Base-by-base conservation (phyloP, 805 yeast species). In the Wickerhamiella sorbophila region DNA sequence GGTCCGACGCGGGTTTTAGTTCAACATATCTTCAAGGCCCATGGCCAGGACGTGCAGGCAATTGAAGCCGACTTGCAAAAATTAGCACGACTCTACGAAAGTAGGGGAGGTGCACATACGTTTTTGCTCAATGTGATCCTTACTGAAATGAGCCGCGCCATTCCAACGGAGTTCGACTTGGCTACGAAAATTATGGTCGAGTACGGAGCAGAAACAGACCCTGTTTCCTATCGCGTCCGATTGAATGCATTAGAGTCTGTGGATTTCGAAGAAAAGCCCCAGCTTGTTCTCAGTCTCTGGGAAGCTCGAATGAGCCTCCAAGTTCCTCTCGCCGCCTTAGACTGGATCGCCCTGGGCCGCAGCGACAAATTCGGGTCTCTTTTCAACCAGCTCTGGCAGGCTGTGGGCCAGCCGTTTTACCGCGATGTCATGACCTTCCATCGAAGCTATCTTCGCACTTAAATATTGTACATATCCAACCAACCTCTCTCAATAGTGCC, bases 291-390 rank as follows among this genome's bases (percentile, higher is more conserved):
- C 4, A 33, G 22, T 17, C 42, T 50, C 14, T 51, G 54, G 53
- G 19, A n/a, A 3, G 32, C 31, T 1, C 46, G 54, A 4, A 22
- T 22, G 18, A 6, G 31, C 16, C 24, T 39, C 18, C 18, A 21
- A 3, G 32, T 41, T 3, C 44, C 43, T 1, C 31, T 49, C 6
- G 32, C 35, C 18, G 33, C 35, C 10, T 43, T 33, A 17, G 56
- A 52, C 44, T 52, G 56, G 56, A n/a, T 48, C 19, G 48, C 56
- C 4, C 42, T 52, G 38, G 40, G 41, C 27, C 47, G 51, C 22
- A 53, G 52, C 10, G 43, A 45, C 16, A 29, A 33, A 6, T 42
- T 39, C 15, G 43, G 46, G 20, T 17, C 14, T n/a, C 31, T 18
- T 15, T 49, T 49, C 40, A 19, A 18, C 2, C 27, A 31, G 8